Base-by-base conservation (phyloP, 805 yeast species). In the Candida germanica region DNA sequence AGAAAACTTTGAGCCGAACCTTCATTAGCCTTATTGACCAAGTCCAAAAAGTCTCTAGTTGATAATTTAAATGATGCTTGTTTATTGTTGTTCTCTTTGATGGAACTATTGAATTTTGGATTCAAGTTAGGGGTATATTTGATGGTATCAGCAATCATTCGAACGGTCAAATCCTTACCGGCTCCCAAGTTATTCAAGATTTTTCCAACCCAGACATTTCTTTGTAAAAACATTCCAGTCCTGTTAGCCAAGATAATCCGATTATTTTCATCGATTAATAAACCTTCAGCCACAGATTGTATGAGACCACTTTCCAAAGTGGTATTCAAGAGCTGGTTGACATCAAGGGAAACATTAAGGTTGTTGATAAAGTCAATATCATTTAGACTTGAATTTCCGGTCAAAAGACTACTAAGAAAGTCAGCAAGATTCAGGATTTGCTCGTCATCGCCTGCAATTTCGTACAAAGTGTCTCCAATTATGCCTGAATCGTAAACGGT, bases 1-100 rank as follows among this genome's bases (percentile, higher is more conserved):
- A 63, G 14, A 36, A 66, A 66, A 3, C 49, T 39, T 28, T 43
- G 41, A 2, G 67, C 59, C 5, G 66, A 53, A 5, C 73, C 71
- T 9, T 39, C 42, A 20, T 39, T 39, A 36, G 32, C 46, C 26
- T 20, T 35, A 13, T 16, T 12, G 2, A 34, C 31, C 10, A 29
- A 32, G 11, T 30, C 33, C 8, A 22, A 9, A 6, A 22, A 26
- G 16, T 17, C 27, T 21, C 26, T 27, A n/a, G 14, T 31, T 4
- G 35, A 11, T 12, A 29, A 12, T 5, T 8, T 20, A 15, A 31
- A 32, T 17, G 31, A 26, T 10, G 18, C 14, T 25, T 38, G 35
- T 27, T 43, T 36, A 16, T 34, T 30, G 13, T 34, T 30, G 24
- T 30, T 12, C 12, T 29, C 23, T 11, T 40, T 14, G 9, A 17